Base-by-base conservation (phyloP, 768 basidiomycete genomes). In the Imleria badia region DNA sequence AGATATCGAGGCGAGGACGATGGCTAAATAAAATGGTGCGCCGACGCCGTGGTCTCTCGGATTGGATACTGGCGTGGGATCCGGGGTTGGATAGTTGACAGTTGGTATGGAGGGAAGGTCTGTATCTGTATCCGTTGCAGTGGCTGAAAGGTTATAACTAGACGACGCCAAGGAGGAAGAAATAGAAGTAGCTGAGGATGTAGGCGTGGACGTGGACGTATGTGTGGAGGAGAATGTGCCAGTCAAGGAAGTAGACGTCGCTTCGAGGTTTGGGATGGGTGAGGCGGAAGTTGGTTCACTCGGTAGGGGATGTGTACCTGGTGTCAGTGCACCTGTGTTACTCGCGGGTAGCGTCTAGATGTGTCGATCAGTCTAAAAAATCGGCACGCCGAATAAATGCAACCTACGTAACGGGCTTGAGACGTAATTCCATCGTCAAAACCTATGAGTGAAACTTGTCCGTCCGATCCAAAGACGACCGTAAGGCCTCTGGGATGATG, bases 11-110 rank as follows among this genome's bases (percentile, higher is more conserved):
- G 78, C 82, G 4, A 84, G 68, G n/a, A 74, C 71, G 48, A 84
- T 73, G 23, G 73, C 80, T 5, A 81, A 61, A 58, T 83, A 83
- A 60, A 81, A 76, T 35, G 78, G 75, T 2, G 78, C 66, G 3
- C 67, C 67, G 11, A 62, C 55, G 6, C 65, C 65, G 14, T 62
- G 65, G 38, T 57, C 62, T n/a, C 15, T 55, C 7, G 70, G 52
- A 15, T 55, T 26, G 5, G 66, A 50, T 20, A 45, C 62, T 15
- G 66, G 38, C 5, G 70, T 60, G 3, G 66, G 63, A 38, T 29
- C 59, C n/a, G 68, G 64, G 7, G 63, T 51, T 19, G 70, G 61
- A 31, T 56, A 64, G 40, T 48, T 46, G 51, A 55, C 43, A 17
- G 63, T 63, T 19, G 70, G 67, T 33, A 69, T 44, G 22, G 66